A percentile compares a stretch with the other conserved stretches of the same genome.
phyloP scores from a whole-genome alignment of 495 filamentous ascomycete species.

The Talaromyces wortmannii region DNA sequence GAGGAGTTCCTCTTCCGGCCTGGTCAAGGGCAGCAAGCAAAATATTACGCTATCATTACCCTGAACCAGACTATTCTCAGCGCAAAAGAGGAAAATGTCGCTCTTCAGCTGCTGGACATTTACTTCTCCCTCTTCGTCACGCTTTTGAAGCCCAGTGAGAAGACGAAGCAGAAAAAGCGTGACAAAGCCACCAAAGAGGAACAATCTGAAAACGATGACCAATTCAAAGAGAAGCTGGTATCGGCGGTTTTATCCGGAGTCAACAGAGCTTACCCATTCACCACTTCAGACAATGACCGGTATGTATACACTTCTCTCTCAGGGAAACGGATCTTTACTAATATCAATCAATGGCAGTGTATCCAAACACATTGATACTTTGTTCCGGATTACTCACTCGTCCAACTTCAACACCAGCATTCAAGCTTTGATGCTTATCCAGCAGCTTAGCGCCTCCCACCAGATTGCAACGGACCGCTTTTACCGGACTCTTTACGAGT shows the following conservation, averaged over 20 bases:
- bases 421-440: conserved; percentile 91
- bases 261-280: conserved; percentile 92
- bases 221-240: conserved; percentile 81
- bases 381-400: conserved; percentile 93
- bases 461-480: conserved; percentile 78
- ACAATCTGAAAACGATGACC: conserved; percentile 44
- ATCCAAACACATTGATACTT: conserved; percentile 81
- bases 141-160: conserved; percentile 53
- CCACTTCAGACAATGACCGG: conserved; percentile 67
- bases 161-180: conserved; percentile 24
- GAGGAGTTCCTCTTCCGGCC: conserved; percentile 87
- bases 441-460: conserved; percentile 78
- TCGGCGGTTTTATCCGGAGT: conserved; percentile 88
- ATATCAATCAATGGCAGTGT: conserved; percentile 41
- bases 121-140: conserved; percentile 84
- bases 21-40: conserved; percentile 78
- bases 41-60: conserved; percentile 94
- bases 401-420: conserved; percentile 98
- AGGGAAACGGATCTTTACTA: conserved; percentile 7
- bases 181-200: conserved; percentile 46
- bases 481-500: conserved; percentile 93
- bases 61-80: conserved; percentile 93
- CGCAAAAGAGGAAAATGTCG: conserved; percentile 72
- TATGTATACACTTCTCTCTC: conserved; percentile 30
- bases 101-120: conserved; percentile 72